Base-by-base conservation (phyloP, 1,284 basidiomycete species). In the Leccinum cinnamomeum region DNA sequence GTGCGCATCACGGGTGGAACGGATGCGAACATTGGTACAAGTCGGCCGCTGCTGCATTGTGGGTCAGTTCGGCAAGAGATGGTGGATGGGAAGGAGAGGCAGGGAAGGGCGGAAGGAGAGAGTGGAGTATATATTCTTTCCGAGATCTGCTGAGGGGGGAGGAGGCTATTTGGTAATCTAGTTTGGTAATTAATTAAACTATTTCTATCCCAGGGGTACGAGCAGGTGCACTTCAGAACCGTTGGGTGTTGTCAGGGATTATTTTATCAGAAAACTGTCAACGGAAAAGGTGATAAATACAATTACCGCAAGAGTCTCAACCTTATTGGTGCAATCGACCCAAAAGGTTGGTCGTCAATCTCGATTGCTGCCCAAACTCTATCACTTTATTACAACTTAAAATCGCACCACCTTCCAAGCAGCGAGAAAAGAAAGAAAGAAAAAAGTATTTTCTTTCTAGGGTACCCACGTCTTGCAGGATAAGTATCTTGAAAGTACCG, bases 1-100 rank as follows among this genome's bases (percentile, higher is more conserved):
- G 73, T 91, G 88, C 4, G 90, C 91, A 70, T 93, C 91, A 61
- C 83, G 81, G 12, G 85, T 87, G 20, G 89, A 90, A 68, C 89
- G 86, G 68, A 92, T 90, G 68, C 88, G 87, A 59, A 86, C 78
- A 68, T 87, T 86, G 39, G 78, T 81, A 68, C 88, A 88, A 48
- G 90, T 92, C 54, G 90, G 90, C 62, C 77, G 76, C 70, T 86
- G 85, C 70, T 87, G 86, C 81, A 85, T 84, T 58, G 58, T 4
- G 44, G 14, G 39, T n/a, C 20, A 46, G 50, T 16, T 20, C 30
- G 18, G 51, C 35, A 37, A 53, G 55, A 35, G 60, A 50, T 44
- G 56, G 33, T 48, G 57, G 60, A 50, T n/a, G 61, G 58, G 57
- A 55, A 35, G 57, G 53, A 56, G 39, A 44, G 55, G 56, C 53